Evolutionary conservation across 805 yeast species (phyloP).

Genomic region (Ogataea parapolymorpha): DNA sequence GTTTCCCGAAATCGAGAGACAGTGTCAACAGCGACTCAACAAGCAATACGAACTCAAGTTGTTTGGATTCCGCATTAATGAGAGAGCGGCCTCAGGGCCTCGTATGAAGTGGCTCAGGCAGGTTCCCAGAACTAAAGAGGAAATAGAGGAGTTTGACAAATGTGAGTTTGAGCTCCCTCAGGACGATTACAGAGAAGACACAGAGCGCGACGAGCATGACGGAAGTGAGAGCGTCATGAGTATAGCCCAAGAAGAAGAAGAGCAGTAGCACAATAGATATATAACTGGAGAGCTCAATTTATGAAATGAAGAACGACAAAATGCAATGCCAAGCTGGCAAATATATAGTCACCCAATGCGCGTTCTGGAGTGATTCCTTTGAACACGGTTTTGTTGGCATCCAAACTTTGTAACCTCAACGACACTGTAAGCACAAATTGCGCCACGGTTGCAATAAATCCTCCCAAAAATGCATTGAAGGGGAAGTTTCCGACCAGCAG

Average conservation of each 20-base stretch:
- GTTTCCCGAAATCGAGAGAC: constrained; percentile 86
- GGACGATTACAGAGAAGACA: constrained; percentile 22
- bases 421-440: constrained; percentile 89
- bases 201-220: constrained; percentile 25
- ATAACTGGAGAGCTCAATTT: constrained; percentile 43
- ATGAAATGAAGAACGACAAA: constrained; percentile 89
- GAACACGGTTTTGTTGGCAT: constrained; percentile 23
- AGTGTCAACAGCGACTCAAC: constrained; percentile 59
- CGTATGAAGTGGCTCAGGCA: constrained; percentile 93
- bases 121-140: constrained; percentile 61
- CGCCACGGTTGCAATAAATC: constrained; percentile 88
- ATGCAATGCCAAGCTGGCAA: constrained; percentile 86
- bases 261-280: constrained; percentile 4
- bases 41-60: constrained; percentile 66
- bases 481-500: constrained; percentile 85
- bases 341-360: constrained; percentile 83
- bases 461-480: constrained; percentile 94
- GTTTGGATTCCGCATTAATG: constrained; percentile 84
- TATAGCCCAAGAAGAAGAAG: constrained; percentile 24
- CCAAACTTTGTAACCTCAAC: constrained; percentile 67
- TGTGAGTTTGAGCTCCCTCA: constrained; percentile 63
- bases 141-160: constrained; percentile 55
- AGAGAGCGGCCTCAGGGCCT: constrained; percentile 76
- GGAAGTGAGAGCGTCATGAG: constrained; percentile 36
- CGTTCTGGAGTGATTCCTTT: constrained; percentile 35